Percentiles rank a stretch among this genome's conserved stretches.
Evolutionary conservation across 495 filamentous ascomycete genomes (phyloP).

Genomic region (Xanthoparmelia taractica): DNA sequence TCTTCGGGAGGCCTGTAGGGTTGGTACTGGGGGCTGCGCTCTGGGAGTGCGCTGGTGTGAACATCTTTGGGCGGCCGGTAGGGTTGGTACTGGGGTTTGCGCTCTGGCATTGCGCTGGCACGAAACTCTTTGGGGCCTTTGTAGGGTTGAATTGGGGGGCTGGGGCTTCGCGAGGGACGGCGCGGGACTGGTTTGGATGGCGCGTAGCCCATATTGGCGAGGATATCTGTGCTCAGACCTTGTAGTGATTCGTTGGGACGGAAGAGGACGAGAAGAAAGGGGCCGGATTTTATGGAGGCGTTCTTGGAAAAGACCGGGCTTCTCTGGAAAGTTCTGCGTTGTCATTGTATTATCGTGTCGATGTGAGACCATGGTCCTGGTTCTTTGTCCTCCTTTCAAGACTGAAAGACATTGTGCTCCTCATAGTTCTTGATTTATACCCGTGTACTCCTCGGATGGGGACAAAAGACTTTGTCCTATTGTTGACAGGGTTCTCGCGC

Average conservation of each 20-base stretch:
- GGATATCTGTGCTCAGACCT: neutral
- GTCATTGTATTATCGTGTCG: neutral
- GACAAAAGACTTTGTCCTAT: neutral
- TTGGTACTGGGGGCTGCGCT: too few relatives aligned
- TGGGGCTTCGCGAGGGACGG: neutral
- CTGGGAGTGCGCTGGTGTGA: neutral
- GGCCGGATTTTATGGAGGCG: neutral
- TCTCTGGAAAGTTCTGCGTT: neutral
- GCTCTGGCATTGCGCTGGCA: neutral
- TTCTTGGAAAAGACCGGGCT: neutral
- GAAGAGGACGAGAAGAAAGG: neutral
- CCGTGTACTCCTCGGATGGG: too few relatives aligned
- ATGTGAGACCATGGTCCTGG: too few relatives aligned
- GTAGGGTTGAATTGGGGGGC: neutral
- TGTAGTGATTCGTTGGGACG: neutral
- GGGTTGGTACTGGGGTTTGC: too few relatives aligned
- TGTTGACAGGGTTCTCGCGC: too few relatives aligned
- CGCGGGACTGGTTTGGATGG: neutral
- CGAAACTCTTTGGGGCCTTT: neutral
- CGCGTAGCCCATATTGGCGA: neutral
- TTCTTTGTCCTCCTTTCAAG: neutral
- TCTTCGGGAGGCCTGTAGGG: neutral
- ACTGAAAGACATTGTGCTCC: neutral
- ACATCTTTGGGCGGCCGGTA: neutral
- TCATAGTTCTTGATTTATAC: too few relatives aligned